A percentile compares a stretch with the other conserved stretches of the same genome.
Conservation (phyloP, 768 basidiomycete genomes). For the Lentinula raphanica region DNA sequence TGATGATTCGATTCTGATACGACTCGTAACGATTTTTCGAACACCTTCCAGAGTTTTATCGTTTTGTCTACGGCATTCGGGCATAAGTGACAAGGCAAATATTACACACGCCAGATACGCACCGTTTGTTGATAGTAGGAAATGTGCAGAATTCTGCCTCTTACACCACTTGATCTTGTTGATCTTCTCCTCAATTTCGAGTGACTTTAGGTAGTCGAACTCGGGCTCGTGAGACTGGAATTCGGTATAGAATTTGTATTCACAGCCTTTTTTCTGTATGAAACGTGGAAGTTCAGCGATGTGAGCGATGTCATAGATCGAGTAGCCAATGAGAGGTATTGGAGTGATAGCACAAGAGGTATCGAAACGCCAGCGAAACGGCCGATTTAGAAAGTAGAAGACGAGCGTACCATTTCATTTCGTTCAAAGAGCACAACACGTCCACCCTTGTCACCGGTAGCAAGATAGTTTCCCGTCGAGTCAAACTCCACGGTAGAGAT, state of each 20-base stretch:
- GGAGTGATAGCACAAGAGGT: constrained; percentile 26
- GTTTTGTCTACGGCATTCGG: constrained; percentile 76
- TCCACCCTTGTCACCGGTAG: constrained; percentile 99
- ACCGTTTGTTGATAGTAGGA: constrained; percentile 97
- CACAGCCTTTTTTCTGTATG: constrained; percentile 94
- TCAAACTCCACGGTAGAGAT: constrained; percentile 99
- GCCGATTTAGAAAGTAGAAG: constrained; percentile 10
- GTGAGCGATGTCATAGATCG: constrained; percentile 11
- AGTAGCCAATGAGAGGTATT: constrained; percentile 14
- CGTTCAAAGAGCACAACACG: constrained; percentile 98
- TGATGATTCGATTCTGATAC: constrained; percentile 95
- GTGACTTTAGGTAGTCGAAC: constrained; percentile 98
- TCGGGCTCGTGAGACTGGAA: constrained; percentile 99
- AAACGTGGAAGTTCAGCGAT: constrained; percentile 5
- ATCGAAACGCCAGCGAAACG: constrained; percentile 15
- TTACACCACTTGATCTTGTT: constrained; percentile 99
- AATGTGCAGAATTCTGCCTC: constrained; percentile 95
- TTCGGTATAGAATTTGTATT: constrained; percentile 99
- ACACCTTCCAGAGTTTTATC: constrained; percentile 99
- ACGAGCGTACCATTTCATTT: constrained; percentile 80
- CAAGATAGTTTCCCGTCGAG: constrained; percentile 98
- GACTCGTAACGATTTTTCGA: constrained; percentile 93
- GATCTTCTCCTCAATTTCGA: constrained; percentile 99
- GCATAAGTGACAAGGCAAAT: constrained; percentile 10
- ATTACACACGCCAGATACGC: constrained; percentile 18